These are phyloP conservation scores for Clathrospora elynae DNA, from an alignment of 2,329 filamentous ascomycete species.

Conservation along the genomic window DNA sequence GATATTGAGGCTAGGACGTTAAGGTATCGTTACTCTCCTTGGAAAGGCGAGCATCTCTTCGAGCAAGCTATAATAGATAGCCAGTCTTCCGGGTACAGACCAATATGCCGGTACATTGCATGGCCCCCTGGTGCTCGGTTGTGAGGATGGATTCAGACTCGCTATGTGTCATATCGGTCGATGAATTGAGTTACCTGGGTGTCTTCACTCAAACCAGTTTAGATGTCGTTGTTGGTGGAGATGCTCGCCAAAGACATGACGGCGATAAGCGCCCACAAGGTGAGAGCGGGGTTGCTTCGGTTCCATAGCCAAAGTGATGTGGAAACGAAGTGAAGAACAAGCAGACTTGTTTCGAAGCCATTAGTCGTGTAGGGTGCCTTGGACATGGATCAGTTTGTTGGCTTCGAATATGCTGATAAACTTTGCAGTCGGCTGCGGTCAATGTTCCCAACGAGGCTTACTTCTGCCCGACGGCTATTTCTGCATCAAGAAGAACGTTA, in stretches of 20 bases:
- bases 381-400: background rate
- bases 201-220: conserved; percentile 8
- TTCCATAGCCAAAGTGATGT: conserved; percentile 8
- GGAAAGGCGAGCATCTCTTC: no score
- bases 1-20: no score
- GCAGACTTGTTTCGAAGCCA: background rate
- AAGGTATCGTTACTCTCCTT: no score
- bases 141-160: conserved; percentile 1
- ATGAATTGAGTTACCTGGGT: background rate
- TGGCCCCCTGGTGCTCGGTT: conserved; percentile 7
- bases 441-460: background rate
- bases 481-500: background rate
- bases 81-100: conserved; percentile 1
- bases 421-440: background rate
- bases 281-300: conserved; percentile 20
- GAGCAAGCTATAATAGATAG: no score
- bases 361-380: conserved; percentile 2
- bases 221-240: conserved; percentile 23
- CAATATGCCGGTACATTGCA: conserved; percentile 2
- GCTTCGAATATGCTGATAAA: background rate
- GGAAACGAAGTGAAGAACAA: conserved; percentile 2
- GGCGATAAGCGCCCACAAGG: conserved; percentile 33
- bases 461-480: background rate
- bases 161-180: conserved; percentile 3
- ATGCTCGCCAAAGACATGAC: conserved; percentile 27